Conservation (phyloP, 768 basidiomycete genomes). For the Leccinum disarticulatum region DNA sequence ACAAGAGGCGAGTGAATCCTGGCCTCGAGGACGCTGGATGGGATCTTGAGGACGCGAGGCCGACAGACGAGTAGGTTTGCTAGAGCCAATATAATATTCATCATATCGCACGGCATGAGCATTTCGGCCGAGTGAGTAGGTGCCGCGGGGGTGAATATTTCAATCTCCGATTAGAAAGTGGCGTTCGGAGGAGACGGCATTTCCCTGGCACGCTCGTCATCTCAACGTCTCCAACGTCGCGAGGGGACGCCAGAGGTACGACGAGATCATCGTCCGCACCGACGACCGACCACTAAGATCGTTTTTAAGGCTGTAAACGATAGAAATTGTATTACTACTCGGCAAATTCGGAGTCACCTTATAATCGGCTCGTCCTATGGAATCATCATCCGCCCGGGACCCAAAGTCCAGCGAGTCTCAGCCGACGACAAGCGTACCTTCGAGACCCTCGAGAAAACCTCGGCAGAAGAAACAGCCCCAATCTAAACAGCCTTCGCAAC, state of each 20-base stretch:
- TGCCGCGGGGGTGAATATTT: slow-evolving; percentile 23
- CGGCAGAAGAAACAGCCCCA: slow-evolving; percentile 54
- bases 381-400: slow-evolving; percentile 50
- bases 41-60: slow-evolving; percentile 22
- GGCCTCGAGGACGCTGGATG: slow-evolving; percentile 42
- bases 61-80: slow-evolving; percentile 13
- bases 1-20: slow-evolving; percentile 75
- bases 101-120: slow-evolving; percentile 1
- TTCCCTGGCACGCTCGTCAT: slow-evolving; percentile 21
- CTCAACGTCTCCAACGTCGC: slow-evolving; percentile 10
- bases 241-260: slow-evolving; percentile 21
- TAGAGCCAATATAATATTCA: neutral
- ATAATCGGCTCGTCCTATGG: slow-evolving; percentile 35
- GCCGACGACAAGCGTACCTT: slow-evolving; percentile 41
- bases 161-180: slow-evolving; percentile 24
- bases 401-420: slow-evolving; percentile 40
- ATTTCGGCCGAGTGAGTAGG: slow-evolving; percentile 1
- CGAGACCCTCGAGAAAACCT: slow-evolving; percentile 43
- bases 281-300: slow-evolving; percentile 14
- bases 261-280: slow-evolving; percentile 8
- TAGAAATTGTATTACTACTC: slow-evolving; percentile 21
- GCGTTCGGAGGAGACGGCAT: slow-evolving; percentile 29
- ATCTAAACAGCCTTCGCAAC: slow-evolving; percentile 19
- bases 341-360: slow-evolving; percentile 34
- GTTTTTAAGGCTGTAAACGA: slow-evolving; percentile 3